phyloP scores from a whole-genome alignment of 2,329 filamentous ascomycete genomes.

The Colletotrichum sublineola region DNA sequence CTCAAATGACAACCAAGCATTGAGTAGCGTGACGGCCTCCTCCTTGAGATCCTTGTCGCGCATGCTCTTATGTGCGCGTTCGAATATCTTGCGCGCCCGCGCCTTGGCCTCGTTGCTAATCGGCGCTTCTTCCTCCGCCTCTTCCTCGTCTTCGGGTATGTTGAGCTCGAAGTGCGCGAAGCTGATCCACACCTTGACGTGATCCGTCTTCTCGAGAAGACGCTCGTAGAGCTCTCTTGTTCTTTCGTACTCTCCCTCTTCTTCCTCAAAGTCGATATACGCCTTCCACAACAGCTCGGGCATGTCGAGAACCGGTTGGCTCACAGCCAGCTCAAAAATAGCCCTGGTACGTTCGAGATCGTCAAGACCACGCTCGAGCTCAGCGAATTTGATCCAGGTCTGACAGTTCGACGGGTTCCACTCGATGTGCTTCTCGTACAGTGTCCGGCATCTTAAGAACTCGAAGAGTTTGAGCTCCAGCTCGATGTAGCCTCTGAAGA shows the following conservation, averaged over 20 bases:
- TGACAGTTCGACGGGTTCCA: constrained; percentile 92
- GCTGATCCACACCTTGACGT: constrained; percentile 99
- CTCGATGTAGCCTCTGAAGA: constrained; percentile 94
- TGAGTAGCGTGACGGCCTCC: constrained; percentile 91
- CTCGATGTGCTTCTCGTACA: constrained; percentile 94
- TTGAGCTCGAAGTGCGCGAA: constrained; percentile 99
- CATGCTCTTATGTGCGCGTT: constrained; percentile 86
- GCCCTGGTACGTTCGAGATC: constrained; percentile 89
- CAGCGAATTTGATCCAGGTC: constrained; percentile 96
- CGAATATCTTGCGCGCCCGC: constrained; percentile 86
- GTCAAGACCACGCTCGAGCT: constrained; percentile 91
- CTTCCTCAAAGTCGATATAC: constrained; percentile 98
- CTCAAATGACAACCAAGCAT: constrained; percentile 94
- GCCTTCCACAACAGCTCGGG: constrained; percentile 97
- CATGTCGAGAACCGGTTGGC: constrained; percentile 91
- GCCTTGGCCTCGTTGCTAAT: constrained; percentile 87
- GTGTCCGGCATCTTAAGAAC: constrained; percentile 88
- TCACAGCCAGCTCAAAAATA: constrained; percentile 92
- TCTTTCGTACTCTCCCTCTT: constrained; percentile 89
- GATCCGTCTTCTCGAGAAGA: constrained; percentile 92
- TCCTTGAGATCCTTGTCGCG: constrained; percentile 92
- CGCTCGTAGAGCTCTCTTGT: constrained; percentile 89
- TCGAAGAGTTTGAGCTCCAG: constrained; percentile 95
- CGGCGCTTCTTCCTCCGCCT: constrained; percentile 72
- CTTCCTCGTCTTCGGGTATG: constrained; percentile 80